Percentiles rank a stretch among this genome's conserved stretches.
These are phyloP conservation scores for Candida ovalis DNA, from an alignment of 805 yeast species.

Conservation along the genomic window DNA sequence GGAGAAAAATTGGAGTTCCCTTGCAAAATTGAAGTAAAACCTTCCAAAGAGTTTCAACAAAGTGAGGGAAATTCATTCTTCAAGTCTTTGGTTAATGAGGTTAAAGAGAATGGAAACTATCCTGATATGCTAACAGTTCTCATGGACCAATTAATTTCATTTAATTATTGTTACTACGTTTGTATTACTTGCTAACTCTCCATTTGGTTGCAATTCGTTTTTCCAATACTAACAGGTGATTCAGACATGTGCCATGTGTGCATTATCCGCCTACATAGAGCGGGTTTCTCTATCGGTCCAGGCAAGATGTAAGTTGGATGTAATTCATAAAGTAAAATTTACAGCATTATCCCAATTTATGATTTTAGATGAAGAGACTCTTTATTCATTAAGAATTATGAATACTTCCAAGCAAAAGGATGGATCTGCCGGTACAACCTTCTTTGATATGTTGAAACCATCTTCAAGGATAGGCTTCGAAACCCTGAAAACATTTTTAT, in stretches of 20 bases:
- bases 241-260: conserved; percentile 8
- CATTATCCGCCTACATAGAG: conserved; percentile 9
- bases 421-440: conserved; percentile 11
- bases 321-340: conserved; percentile 5
- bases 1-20: neutral
- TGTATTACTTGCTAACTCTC: neutral
- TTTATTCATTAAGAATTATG: conserved; percentile 23
- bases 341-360: conserved; percentile 11
- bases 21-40: conserved; percentile 8
- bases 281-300: neutral
- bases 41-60: conserved; percentile 12
- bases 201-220: no score
- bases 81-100: conserved; percentile 2
- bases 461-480: conserved; percentile 31
- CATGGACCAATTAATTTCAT: neutral
- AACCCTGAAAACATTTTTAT: conserved; percentile 32
- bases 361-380: conserved; percentile 28
- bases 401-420: neutral
- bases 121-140: neutral
- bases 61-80: conserved; percentile 10
- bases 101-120: neutral
- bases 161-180: conserved; percentile 8
- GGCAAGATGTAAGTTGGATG: conserved; percentile 1
- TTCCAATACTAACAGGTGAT: neutral
- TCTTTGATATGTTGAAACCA: conserved; percentile 20